Evolutionary conservation across 352 stramenopile genomes (phyloP).

Genomic region (Phytophthora sp.): DNA sequence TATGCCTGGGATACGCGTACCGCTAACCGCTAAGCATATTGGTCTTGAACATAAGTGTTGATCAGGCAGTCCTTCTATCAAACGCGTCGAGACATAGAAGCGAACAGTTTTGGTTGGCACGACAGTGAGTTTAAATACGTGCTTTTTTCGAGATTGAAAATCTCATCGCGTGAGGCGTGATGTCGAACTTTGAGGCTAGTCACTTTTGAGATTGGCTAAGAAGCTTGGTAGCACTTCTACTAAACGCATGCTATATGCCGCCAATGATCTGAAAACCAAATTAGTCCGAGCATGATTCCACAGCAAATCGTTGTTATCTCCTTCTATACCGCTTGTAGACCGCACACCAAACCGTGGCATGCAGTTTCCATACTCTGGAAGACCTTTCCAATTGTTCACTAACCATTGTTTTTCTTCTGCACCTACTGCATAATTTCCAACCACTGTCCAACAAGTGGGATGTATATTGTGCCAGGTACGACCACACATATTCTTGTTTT

Average conservation of each 20-base stretch:
- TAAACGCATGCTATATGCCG: not conserved
- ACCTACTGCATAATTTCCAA: not conserved
- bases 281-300: not conserved
- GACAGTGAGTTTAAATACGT: not conserved
- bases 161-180: not conserved
- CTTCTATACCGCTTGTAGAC: not conserved
- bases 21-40: not conserved
- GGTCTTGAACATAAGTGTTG: not conserved
- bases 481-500: not conserved
- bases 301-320: conserved; percentile 1
- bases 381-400: not conserved
- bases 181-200: not conserved
- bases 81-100: not conserved
- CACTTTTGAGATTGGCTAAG: not conserved
- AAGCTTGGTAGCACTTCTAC: not conserved
- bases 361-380: not conserved
- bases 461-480: not conserved
- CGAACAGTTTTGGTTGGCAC: not conserved
- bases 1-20: not conserved
- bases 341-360: not conserved
- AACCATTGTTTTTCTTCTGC: not conserved
- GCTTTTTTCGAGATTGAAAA: conserved; percentile 1
- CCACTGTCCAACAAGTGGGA: not conserved
- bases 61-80: not conserved
- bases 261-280: not conserved